Evolutionary conservation across 2,329 filamentous ascomycete species (phyloP), one percentile per base, ranked within the genome.

Genomic region (Akanthomyces dipterigenus): DNA sequence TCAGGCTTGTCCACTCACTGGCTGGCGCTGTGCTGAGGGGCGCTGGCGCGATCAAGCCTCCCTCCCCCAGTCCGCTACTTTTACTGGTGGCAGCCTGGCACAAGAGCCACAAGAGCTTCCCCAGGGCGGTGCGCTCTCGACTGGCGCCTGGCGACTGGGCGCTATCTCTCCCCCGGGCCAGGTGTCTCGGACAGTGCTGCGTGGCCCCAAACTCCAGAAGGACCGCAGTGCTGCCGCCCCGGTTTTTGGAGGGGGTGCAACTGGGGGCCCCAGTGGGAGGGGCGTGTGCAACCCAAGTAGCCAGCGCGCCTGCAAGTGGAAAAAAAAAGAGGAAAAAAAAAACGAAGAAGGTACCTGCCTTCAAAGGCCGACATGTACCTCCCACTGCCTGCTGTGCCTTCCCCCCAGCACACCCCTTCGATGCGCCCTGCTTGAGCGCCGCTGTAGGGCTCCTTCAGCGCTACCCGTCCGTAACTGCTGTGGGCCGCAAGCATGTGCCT

Each of bases 281-380:
- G 46, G 57, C 16, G 57, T 45, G 57, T 24, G 18, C 34, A 51
- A 51, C 34, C 46, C 34, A 45, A 53, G 45, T n/a, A n/a, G n/a
- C n/a, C 14, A 26, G 34, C 11, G 40, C 14, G 34, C 20, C 24
- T 34, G 26, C 26, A 14, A 24, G 34, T n/a, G 31, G 7, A 26
- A 38, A 56, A 56, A 46, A 56, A 57, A 48, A 49, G 50, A 20
- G n/a, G 36, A 22, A 26, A 46, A 31, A 46, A 54, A 45, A 31
- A 56, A 53, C 24, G 16, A 55, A 55, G 50, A 42, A 45, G 64
- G 64, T 66, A 66, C 64, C 57, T 64, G 54, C 53, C 48, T 55
- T 59, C 54, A 56, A 61, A 56, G 53, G 56, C 63, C 63, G 61
- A 62, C 61, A 65, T 43, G 65, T 66, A 66, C 62, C 64, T 63